phyloP scores from a whole-genome alignment of 2,329 filamentous ascomycete species.

The Sclerotinia subarctica region DNA sequence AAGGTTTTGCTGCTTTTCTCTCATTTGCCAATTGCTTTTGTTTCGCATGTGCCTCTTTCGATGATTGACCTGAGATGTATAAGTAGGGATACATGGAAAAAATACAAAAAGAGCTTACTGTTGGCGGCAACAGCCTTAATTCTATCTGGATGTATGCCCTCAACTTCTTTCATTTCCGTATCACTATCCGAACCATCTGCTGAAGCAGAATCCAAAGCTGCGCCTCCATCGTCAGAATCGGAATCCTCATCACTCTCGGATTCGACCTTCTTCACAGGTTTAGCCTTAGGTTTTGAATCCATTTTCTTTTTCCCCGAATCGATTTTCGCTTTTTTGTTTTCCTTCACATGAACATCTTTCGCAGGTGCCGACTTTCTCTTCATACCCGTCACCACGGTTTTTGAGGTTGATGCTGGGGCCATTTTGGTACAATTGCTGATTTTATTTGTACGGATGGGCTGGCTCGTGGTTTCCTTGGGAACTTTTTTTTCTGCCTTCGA shows the following conservation, averaged over 20 bases:
- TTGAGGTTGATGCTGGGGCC: conserved; percentile 42
- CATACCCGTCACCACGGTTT: conserved; percentile 46
- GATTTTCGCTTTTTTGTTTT: conserved; percentile 52
- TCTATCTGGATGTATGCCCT: conserved; percentile 40
- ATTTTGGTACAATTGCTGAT: conserved; percentile 29
- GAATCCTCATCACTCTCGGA: conserved; percentile 36
- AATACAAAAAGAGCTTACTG: conserved; percentile 26
- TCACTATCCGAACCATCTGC: conserved; percentile 40
- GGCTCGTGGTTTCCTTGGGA: conserved; percentile 6
- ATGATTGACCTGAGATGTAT: conserved; percentile 53
- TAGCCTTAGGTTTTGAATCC: conserved; percentile 22
- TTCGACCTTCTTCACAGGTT: conserved; percentile 36
- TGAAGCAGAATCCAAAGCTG: conserved; percentile 36
- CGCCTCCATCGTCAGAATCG: conserved; percentile 41
- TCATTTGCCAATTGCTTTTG: conserved; percentile 86
- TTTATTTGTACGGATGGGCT: conserved; percentile 9
- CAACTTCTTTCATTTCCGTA: conserved; percentile 36
- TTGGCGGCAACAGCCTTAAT: conserved; percentile 35
- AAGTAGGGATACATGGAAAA: conserved; percentile 40
- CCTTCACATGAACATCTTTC: conserved; percentile 46
- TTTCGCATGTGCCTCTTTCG: conserved; percentile 85
- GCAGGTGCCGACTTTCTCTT: conserved; percentile 55
- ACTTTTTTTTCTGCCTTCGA: conserved; percentile 24
- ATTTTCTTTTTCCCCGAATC: conserved; percentile 24
- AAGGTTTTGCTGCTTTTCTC: conserved; percentile 87